Base-by-base conservation (phyloP, 805 yeast genomes). In the Tetrapisispora namnaoensis region DNA sequence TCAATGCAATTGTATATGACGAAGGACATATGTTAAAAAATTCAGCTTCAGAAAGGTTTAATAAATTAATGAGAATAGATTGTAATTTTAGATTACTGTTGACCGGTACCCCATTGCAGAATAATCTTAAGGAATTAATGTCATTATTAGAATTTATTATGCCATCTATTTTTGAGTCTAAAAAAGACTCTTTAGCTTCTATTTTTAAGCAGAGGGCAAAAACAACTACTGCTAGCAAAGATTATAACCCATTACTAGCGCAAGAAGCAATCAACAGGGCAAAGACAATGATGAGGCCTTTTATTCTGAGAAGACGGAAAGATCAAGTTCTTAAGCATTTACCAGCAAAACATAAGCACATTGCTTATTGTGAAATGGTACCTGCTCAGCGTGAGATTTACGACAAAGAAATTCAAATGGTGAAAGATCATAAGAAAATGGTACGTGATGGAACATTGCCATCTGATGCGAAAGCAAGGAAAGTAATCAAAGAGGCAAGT, bases 21-120 rank as follows among this genome's bases (percentile, higher is more conserved):
- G 99, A 93, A 71, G 99, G 99, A 2, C 99, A 93, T 66, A 82
- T 93, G 86, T 73, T 93, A 56, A 93, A 93, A 64, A 93, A 93
- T 66, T 85, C 95, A 2, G 73, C 77, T 51, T 79, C 93, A 30
- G 98, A 91, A 59, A 75, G 99, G 56, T 93, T 91, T 63, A 74
- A 71, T 51, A 91, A 89, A 66, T 73, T 93, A 52, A 90, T 91
- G 95, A 79, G 79, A 58, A 70, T 93, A 47, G 76, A 75, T 51
- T 96, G 93, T 1, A 75, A 77, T n/a, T 93, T 91, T 69, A 75
- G 99, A 57, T 70, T 93, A 32, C 68, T 93, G 43, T 74, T 93
- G 51, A 93, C 99, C 1, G 99, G 99, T 65, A 93, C 99, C 0
- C 99, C 99, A 8, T 70, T 93, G 51, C 99, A 93, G 63, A 93